A percentile compares a stretch with the other conserved stretches of the same genome.
These are phyloP conservation scores for Vitis vinifera DNA, from an alignment of 164 flowering plant species.

Conservation along the genomic window ASM3070453v1 NC_081811.1:11110501-11111000, in stretches of 20 bases:
- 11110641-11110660: no score
- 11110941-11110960: conserved; percentile 60
- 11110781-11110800: conserved; percentile 95
- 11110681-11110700: no score
- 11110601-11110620: no score
- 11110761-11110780: conserved; percentile 94
- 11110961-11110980: conserved; percentile 61
- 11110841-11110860: conserved; percentile 29
- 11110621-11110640: no score
- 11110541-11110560: no score
- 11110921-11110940: conserved; percentile 74
- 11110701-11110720: no score
- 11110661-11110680: no score
- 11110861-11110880: conserved; percentile 57
- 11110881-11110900: conserved; percentile 74
- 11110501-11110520: no score
- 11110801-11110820: conserved; percentile 91
- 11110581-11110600: no score
- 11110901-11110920: conserved; percentile 63
- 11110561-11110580: no score
- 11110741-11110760: conserved; percentile 40
- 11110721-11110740: no score
- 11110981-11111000: conserved; percentile 66
- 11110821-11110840: conserved; percentile 62
- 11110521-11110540: no score